Conservation (phyloP, 441 rosid genomes). For the Lepidium campestre region DNA sequence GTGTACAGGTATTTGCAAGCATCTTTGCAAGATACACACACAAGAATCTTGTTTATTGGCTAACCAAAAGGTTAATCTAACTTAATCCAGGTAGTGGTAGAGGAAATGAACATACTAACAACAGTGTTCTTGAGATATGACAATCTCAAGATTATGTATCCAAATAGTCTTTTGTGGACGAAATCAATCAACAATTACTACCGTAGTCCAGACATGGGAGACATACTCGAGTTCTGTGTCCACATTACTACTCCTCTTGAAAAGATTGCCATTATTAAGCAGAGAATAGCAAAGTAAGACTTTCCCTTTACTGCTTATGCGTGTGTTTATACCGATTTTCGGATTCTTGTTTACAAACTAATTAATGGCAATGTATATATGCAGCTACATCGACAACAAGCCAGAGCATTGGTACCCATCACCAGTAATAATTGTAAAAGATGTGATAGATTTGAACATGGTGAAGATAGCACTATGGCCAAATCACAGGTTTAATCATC, state of each 20-base stretch:
- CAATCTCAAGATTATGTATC: conserved; percentile 52
- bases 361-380: neutral
- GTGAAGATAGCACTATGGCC: conserved; percentile 55
- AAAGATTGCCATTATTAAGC: conserved; percentile 43
- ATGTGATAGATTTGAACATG: conserved; percentile 37
- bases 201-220: conserved; percentile 78
- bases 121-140: conserved; percentile 62
- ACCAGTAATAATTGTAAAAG: conserved; percentile 48
- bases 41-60: neutral
- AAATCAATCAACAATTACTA: conserved; percentile 57
- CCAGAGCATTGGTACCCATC: conserved; percentile 65
- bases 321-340: neutral
- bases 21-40: neutral
- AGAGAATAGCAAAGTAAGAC: conserved; percentile 48
- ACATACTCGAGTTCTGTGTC: conserved; percentile 53
- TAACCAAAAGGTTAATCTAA: neutral
- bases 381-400: conserved; percentile 57
- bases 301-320: neutral
- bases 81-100: conserved; percentile 48
- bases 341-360: neutral
- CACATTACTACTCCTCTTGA: conserved; percentile 62
- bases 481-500: conserved; percentile 59
- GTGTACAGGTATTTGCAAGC: conserved; percentile 46
- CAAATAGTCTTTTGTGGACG: conserved; percentile 56
- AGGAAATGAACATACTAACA: conserved; percentile 73